A percentile compares a stretch with the other conserved stretches of the same genome.
These are phyloP conservation scores for Saturnispora serradocipensis DNA, from an alignment of 805 yeast species.

Conservation along the genomic window DNA sequence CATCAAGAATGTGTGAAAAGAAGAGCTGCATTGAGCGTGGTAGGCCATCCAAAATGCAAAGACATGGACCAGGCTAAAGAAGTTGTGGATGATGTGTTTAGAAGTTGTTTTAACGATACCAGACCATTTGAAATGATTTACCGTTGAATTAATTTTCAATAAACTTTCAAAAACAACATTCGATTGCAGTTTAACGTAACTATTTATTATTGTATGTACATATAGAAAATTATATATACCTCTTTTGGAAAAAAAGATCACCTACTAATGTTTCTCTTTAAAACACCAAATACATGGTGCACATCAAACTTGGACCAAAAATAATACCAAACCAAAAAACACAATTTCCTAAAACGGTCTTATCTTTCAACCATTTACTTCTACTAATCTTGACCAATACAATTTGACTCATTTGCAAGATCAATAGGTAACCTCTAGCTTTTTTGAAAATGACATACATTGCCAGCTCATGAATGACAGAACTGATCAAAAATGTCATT, in stretches of 20 bases:
- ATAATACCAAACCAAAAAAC: constrained; percentile 90
- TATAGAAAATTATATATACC: neutral
- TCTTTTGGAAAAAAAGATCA: neutral
- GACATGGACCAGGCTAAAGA: constrained; percentile 63
- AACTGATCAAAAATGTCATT: constrained; percentile 68
- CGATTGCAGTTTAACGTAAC: neutral
- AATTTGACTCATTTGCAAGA: constrained; percentile 80
- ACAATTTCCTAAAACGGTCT: constrained; percentile 61
- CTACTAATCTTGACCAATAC: constrained; percentile 65
- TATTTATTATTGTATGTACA: neutral
- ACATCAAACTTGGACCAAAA: constrained; percentile 81
- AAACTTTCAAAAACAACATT: neutral
- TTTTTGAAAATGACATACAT: constrained; percentile 83
- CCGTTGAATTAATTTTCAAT: constrained; percentile 30
- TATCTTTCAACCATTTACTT: constrained; percentile 45
- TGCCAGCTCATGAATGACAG: constrained; percentile 81
- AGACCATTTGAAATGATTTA: constrained; percentile 93
- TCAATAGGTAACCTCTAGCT: constrained; percentile 68
- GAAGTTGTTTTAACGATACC: constrained; percentile 87
- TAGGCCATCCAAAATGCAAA: constrained; percentile 78
- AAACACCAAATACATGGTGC: constrained; percentile 73
- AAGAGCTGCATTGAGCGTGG: constrained; percentile 77
- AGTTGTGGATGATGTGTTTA: constrained; percentile 83
- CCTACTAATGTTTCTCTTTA: constrained; percentile 22
- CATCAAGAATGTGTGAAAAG: constrained; percentile 88